These are phyloP conservation scores for Pneumocystis wakefieldiae DNA, from an alignment of 1,139 yeast species.

Conservation along the genomic window DNA sequence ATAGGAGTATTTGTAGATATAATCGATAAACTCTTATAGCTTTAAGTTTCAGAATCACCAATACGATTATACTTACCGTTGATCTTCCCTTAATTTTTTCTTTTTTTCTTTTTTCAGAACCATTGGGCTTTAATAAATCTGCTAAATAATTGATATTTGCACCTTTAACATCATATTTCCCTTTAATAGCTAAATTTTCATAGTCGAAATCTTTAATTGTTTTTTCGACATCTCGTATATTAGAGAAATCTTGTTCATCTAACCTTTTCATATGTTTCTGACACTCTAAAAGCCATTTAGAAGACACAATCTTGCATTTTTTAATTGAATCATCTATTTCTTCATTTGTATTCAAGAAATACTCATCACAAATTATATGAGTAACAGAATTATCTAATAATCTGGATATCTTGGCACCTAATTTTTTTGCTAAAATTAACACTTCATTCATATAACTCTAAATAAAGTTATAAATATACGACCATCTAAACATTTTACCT, in stretches of 20 bases:
- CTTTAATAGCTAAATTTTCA: not conserved
- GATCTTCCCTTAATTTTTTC: not conserved
- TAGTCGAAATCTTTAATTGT: not conserved
- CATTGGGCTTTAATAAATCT: not conserved
- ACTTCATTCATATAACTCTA: not conserved
- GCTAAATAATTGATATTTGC: not conserved
- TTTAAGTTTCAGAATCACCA: not conserved
- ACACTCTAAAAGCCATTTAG: not conserved
- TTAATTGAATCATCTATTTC: not conserved
- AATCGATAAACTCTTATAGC: not conserved
- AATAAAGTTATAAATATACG: not conserved
- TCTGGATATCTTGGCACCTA: not conserved
- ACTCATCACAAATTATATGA: not conserved
- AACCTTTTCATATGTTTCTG: not conserved
- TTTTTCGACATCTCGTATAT: not conserved
- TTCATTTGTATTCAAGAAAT: not conserved
- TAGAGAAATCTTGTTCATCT: not conserved
- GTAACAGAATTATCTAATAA: not conserved
- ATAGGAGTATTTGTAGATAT: not conserved
- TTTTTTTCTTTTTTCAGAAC: not conserved
- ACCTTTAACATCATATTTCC: not conserved
- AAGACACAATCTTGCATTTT: not conserved
- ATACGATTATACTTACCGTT: not conserved
- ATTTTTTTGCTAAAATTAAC: not conserved
- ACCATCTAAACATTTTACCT: not conserved